Base-by-base conservation (phyloP, 768 basidiomycete genomes). In the Xerocomellus chrysenteron region DNA sequence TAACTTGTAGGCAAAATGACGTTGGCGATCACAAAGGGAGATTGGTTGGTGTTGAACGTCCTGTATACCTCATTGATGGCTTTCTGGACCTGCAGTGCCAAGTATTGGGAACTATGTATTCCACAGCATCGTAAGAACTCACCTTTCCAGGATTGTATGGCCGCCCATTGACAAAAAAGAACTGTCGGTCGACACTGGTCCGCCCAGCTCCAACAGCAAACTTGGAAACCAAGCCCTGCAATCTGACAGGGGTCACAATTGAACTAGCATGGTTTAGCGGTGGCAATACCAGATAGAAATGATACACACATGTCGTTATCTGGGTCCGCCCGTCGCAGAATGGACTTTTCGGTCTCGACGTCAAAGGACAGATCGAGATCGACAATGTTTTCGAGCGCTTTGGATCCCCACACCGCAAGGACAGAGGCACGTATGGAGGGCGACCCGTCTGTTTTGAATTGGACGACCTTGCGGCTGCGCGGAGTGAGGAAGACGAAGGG, bases 1-100 rank as follows among this genome's bases (percentile, higher is more conserved):
- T 8, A 56, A 93, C 93, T 80, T 6, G 87, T 86, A 0, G 95
- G 93, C 3, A 98, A 69, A 14, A 84, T 75, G 61, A 98, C 87
- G 69, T 98, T 86, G 0, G 92, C 89, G 7, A 98, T 72, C 32
- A 95, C 78, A 60, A 96, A 85, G 0, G 96, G 94, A 0, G 82
- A 76, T 61, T 97, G 94, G 52, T 78, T 75, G 39, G 77, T 71
- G 60, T 86, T 87, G 76, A 95, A 96, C 0, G 86, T 81, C 50
- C 88, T 85, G 71, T 97, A 99, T 3, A 93, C 85, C 63, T 99
- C 96, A 66, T 97, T 97, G 74, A 97, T 82, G 0, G 86, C 87
- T 65, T 93, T 94, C 65, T 92, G 89, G 28, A 95, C 76, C 90
- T 92, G 21, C n/a, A 43, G 35, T 14, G 7, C 39, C 41, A 16